A percentile compares a stretch with the other conserved stretches of the same genome.
Evolutionary conservation across 192 early-diverging fungal species (phyloP).

Genomic region (Rhizophagus clarus): DNA sequence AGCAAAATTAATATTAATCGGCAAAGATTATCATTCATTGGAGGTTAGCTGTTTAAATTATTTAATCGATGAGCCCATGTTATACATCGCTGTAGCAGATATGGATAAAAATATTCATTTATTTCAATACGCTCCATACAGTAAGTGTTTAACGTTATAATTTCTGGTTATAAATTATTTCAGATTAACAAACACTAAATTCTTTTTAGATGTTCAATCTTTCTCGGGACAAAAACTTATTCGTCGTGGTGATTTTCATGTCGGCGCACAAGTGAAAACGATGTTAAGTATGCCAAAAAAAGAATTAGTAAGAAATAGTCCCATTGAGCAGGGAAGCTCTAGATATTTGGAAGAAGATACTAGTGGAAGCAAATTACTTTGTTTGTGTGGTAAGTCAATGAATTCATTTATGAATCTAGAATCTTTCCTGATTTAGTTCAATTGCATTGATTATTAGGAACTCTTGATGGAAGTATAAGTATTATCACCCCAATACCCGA

Average conservation of each 20-base stretch:
- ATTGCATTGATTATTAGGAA: conserved; percentile 49
- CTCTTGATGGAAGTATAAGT: conserved; percentile 69
- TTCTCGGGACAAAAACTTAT: conserved; percentile 86
- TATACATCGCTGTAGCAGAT: conserved; percentile 83
- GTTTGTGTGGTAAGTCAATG: conserved; percentile 49
- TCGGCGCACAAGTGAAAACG: conserved; percentile 73
- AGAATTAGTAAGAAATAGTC: conserved; percentile 22
- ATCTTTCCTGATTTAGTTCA: conserved; percentile 24
- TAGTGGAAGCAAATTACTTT: conserved; percentile 40
- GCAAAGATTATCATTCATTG: conserved; percentile 86
- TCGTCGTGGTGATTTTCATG: conserved; percentile 85
- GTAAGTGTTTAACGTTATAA: conserved; percentile 51
- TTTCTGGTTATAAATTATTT: conserved; percentile 14
- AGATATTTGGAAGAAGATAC: background rate
- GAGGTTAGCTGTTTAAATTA: conserved; percentile 75
- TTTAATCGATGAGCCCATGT: conserved; percentile 71
- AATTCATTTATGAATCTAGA: background rate
- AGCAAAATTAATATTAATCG: conserved; percentile 81
- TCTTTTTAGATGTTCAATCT: conserved; percentile 76
- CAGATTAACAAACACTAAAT: background rate
- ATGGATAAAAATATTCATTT: conserved; percentile 80
- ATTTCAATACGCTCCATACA: conserved; percentile 83
- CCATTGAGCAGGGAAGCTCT: conserved; percentile 28
- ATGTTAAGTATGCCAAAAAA: conserved; percentile 62
- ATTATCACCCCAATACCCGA: conserved; percentile 82